Evolutionary conservation across 2,329 filamentous ascomycete genomes (phyloP).

Genomic region (Malbranchea cinnamomea): DNA sequence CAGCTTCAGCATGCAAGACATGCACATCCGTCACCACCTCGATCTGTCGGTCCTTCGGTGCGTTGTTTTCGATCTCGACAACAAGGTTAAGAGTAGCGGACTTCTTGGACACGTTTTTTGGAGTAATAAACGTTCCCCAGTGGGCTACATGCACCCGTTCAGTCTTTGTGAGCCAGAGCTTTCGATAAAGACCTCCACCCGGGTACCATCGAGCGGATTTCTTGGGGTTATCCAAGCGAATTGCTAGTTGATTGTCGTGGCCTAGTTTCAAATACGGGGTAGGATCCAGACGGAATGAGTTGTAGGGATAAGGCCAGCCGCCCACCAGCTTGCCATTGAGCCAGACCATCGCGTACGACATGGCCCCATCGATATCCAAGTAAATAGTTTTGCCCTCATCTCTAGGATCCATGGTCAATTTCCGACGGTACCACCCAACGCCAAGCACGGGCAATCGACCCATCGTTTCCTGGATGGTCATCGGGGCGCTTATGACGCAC

Average conservation of each 20-base stretch:
- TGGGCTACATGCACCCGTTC: conserved; percentile 34
- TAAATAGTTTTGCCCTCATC: conserved; percentile 28
- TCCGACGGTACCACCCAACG: conserved; percentile 39
- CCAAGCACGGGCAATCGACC: conserved; percentile 37
- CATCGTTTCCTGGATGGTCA: conserved; percentile 18
- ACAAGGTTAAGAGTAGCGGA: conserved; percentile 32
- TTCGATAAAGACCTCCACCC: conserved; percentile 39
- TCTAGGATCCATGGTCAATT: conserved; percentile 17
- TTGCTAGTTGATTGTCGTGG: conserved; percentile 31
- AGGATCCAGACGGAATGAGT: conserved; percentile 37
- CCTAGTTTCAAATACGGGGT: conserved; percentile 28
- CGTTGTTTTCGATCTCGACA: conserved; percentile 35
- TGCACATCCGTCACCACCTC: conserved; percentile 29
- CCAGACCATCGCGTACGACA: conserved; percentile 39
- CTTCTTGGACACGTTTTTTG: conserved; percentile 29
- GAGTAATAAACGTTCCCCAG: conserved; percentile 35
- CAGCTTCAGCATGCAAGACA: conserved; percentile 21
- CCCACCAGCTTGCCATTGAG: conserved; percentile 36
- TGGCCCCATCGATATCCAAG: conserved; percentile 37
- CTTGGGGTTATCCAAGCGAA: conserved; percentile 36
- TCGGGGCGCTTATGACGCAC: conserved; percentile 20
- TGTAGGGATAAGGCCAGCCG: conserved; percentile 39
- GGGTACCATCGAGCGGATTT: conserved; percentile 41
- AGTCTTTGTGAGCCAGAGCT: conserved; percentile 39
- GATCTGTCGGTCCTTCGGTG: conserved; percentile 17